Conservation (phyloP, 2,329 filamentous ascomycete genomes). For the Aspergillus sp. region DNA sequence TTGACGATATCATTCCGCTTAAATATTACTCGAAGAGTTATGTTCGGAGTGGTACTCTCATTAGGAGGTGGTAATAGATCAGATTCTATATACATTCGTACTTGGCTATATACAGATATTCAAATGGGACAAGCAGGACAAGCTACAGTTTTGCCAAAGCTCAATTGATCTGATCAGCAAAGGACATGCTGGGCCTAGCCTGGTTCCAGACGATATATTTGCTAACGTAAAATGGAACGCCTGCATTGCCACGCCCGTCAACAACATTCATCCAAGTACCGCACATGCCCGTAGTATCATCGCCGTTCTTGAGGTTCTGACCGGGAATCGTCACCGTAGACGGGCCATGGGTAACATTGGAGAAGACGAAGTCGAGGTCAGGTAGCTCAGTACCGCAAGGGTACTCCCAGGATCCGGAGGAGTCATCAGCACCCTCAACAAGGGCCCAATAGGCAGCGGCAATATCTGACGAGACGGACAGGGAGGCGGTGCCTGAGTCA, state of each 20-base stretch:
- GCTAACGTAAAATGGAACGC: conserved; percentile 8
- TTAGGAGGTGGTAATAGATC: background rate
- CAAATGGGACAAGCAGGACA: background rate
- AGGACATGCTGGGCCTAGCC: conserved; percentile 8
- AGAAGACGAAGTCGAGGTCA: conserved; percentile 8
- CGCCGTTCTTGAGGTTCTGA: conserved; percentile 6
- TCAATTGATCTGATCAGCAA: conserved; percentile 9
- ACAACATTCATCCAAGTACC: conserved; percentile 11
- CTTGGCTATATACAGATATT: background rate
- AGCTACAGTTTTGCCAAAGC: background rate
- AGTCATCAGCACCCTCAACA: conserved; percentile 7
- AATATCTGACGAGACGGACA: conserved; percentile 8
- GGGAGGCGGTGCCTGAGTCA: conserved; percentile 7
- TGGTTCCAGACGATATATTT: conserved; percentile 14
- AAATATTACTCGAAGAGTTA: no score
- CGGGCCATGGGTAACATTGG: conserved; percentile 5
- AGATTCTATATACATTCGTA: background rate
- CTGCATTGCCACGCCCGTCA: conserved; percentile 9
- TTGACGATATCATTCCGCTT: no score
- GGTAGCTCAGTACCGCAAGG: conserved; percentile 11
- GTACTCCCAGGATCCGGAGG: conserved; percentile 10
- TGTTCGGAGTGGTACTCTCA: no score
- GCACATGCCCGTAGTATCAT: conserved; percentile 6
- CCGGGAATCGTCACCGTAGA: conserved; percentile 9
- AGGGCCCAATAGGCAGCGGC: conserved; percentile 12